Evolutionary conservation across 192 early-diverging fungal genomes (phyloP).

Genomic region (Phycomyces nitens): DNA sequence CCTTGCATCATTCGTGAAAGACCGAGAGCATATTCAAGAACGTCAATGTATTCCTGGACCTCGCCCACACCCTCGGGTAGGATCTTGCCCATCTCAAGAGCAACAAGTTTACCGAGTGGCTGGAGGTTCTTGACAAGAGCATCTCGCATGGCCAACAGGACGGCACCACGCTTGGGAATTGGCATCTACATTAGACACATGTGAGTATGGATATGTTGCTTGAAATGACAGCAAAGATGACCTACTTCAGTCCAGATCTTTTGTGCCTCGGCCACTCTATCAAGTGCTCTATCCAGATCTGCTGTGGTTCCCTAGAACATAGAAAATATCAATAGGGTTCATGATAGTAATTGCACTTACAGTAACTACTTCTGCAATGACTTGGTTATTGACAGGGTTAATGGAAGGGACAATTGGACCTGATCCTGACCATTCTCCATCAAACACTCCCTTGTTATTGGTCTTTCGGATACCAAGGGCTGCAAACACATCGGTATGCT

Average conservation of each 20-base stretch:
- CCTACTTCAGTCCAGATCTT: conserved; percentile 60
- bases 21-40: conserved; percentile 88
- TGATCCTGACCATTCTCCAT: conserved; percentile 70
- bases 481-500: conserved; percentile 48
- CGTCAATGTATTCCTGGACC: conserved; percentile 95
- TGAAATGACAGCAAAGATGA: too few relatives aligned
- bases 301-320: conserved; percentile 40
- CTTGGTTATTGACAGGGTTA: conserved; percentile 79
- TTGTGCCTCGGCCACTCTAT: conserved; percentile 60
- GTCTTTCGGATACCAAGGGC: conserved; percentile 60
- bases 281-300: conserved; percentile 63
- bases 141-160: conserved; percentile 86
- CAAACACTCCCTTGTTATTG: conserved; percentile 70
- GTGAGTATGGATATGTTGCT: too few relatives aligned
- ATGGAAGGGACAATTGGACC: conserved; percentile 58
- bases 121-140: conserved; percentile 70
- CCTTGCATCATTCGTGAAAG: conserved; percentile 80
- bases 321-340: neutral
- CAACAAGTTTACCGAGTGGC: conserved; percentile 80
- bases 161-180: conserved; percentile 83
- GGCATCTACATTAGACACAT: conserved; percentile 48
- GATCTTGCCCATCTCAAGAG: conserved; percentile 96
- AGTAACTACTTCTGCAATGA: conserved; percentile 75
- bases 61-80: conserved; percentile 89
- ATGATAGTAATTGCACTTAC: conserved; percentile 34